A percentile compares a stretch with the other conserved stretches of the same genome.
phyloP scores from a whole-genome alignment of 768 basidiomycete genomes.

The Lentinus brumalis region DNA sequence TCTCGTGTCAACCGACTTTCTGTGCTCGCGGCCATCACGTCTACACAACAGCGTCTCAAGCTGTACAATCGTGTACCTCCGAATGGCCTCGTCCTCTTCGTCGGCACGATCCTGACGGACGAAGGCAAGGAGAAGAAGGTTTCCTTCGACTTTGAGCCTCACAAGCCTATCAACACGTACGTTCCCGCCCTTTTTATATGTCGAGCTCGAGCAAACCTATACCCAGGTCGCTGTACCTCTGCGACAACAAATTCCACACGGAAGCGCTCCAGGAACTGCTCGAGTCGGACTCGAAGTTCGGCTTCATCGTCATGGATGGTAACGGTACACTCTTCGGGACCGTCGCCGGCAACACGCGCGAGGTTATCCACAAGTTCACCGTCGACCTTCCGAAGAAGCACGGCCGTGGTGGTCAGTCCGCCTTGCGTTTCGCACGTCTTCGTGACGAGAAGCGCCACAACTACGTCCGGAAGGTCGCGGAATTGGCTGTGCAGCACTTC shows the following conservation, averaged over 20 bases:
- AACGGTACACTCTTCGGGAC: constrained; percentile 97
- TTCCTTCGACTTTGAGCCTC: constrained; percentile 97
- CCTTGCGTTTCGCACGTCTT: constrained; percentile 98
- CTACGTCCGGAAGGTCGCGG: constrained; percentile 98
- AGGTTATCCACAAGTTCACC: constrained; percentile 96
- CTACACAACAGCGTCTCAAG: constrained; percentile 96
- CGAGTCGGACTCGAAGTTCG: constrained; percentile 96
- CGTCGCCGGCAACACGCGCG: constrained; percentile 95
- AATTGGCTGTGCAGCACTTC: constrained; percentile 95
- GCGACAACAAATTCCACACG: constrained; percentile 99
- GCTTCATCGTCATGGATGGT: constrained; percentile 99
- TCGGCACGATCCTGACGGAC: constrained; percentile 96
- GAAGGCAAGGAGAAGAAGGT: constrained; percentile 99
- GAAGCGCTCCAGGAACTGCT: constrained; percentile 95
- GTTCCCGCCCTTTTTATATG: constrained; percentile 29
- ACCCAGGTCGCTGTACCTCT: constrained; percentile 90
- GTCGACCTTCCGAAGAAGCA: constrained; percentile 99
- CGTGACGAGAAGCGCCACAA: constrained; percentile 99
- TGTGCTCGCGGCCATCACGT: constrained; percentile 96
- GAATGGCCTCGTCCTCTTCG: constrained; percentile 96
- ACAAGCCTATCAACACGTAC: constrained; percentile 98
- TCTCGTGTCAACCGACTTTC: constrained; percentile 97
- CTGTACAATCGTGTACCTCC: constrained; percentile 95
- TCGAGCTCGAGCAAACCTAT: background rate
- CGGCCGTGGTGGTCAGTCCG: constrained; percentile 99